Evolutionary conservation across 1,139 yeast species (phyloP).

Genomic region (Geotrichum citri-aurantii): DNA sequence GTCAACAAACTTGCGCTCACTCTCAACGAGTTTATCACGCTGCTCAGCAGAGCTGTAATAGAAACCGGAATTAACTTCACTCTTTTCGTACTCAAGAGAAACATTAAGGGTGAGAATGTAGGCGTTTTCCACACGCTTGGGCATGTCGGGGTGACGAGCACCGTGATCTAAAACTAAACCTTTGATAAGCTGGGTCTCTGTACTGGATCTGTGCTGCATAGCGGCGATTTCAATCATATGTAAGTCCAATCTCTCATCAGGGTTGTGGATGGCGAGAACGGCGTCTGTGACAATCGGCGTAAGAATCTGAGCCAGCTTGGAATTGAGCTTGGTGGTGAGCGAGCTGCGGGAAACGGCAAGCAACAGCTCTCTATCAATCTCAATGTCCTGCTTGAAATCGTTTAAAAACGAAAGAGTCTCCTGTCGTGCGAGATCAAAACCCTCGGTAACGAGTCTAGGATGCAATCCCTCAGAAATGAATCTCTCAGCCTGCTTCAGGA

Average conservation of each 20-base stretch:
- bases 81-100: conserved; percentile 92
- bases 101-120: conserved; percentile 83
- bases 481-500: conserved; percentile 90
- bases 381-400: conserved; percentile 43
- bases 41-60: conserved; percentile 94
- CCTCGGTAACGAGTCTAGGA: conserved; percentile 91
- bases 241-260: conserved; percentile 61
- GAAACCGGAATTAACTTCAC: conserved; percentile 95
- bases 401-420: conserved; percentile 67
- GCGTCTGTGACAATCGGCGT: conserved; percentile 97
- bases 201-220: conserved; percentile 89
- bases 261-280: conserved; percentile 66
- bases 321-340: conserved; percentile 74
- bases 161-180: conserved; percentile 98
- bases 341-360: conserved; percentile 91
- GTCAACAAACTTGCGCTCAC: conserved; percentile 92
- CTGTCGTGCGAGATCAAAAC: conserved; percentile 84
- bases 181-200: conserved; percentile 73
- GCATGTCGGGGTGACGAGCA: conserved; percentile 99
- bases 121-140: conserved; percentile 78
- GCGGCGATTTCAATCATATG: conserved; percentile 98
- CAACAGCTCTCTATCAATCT: conserved; percentile 75
- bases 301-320: conserved; percentile 69
- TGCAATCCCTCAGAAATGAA: conserved; percentile 91
- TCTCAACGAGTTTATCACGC: conserved; percentile 88